Evolutionary conservation across 2,329 filamentous ascomycete genomes (phyloP).

Genomic region (Trichoderma koningii): DNA sequence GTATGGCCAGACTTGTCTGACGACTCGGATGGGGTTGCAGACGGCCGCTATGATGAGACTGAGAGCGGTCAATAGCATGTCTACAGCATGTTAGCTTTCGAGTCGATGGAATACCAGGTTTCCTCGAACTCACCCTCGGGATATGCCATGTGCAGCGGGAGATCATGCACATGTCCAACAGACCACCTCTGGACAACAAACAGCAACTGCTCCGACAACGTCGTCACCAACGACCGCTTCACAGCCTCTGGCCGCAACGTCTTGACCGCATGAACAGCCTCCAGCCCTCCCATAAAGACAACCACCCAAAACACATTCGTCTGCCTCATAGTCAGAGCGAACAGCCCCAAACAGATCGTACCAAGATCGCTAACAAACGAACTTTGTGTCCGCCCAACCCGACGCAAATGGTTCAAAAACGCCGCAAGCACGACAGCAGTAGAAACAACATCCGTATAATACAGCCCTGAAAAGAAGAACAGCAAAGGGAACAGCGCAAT

Average conservation of each 20-base stretch:
- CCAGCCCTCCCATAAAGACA: conserved; percentile 68
- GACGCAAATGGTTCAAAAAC: conserved; percentile 60
- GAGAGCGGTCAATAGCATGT: conserved; percentile 58
- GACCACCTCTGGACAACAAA: conserved; percentile 50
- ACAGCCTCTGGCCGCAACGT: conserved; percentile 41
- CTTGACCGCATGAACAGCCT: conserved; percentile 56
- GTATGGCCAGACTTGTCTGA: conserved; percentile 58
- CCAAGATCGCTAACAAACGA: conserved; percentile 46
- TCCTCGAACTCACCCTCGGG: conserved; percentile 50
- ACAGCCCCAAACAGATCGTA: conserved; percentile 59
- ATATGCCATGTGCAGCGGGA: conserved; percentile 48
- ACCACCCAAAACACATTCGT: conserved; percentile 98
- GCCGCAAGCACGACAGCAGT: conserved; percentile 72
- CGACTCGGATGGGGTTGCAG: conserved; percentile 49
- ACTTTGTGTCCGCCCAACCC: conserved; percentile 41
- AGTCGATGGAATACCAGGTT: not conserved
- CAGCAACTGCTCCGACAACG: conserved; percentile 40
- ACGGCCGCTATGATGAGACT: conserved; percentile 64
- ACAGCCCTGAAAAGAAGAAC: conserved; percentile 94
- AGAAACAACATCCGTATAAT: conserved; percentile 91
- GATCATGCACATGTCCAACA: conserved; percentile 58
- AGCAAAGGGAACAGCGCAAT: conserved; percentile 82
- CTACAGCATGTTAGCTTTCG: conserved; percentile 40
- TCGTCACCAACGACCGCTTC: conserved; percentile 38
- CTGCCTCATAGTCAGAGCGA: conserved; percentile 77